Evolutionary conservation across 1,284 basidiomycete species (phyloP).

Genomic region (Irpex rosettiformis): DNA sequence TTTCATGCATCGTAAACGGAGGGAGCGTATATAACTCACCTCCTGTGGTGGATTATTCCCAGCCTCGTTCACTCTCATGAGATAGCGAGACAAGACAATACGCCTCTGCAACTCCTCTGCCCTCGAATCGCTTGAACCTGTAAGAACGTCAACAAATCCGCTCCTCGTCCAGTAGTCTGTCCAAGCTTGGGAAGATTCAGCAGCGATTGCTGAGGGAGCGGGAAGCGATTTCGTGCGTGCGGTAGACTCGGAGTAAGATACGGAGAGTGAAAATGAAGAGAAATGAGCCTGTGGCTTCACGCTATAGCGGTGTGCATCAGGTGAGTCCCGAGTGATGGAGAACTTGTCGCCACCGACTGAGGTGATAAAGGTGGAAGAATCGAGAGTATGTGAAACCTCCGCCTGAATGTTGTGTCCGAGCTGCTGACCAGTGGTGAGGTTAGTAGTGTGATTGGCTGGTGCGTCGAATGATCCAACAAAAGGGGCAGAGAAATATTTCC

Average conservation of each 20-base stretch:
- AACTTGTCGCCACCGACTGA: conserved; percentile 39
- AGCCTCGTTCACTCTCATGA: conserved; percentile 58
- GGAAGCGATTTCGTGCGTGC: conserved; percentile 19
- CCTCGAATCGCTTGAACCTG: conserved; percentile 44
- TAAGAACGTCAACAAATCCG: conserved; percentile 52
- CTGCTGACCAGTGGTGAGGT: conserved; percentile 22
- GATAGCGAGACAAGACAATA: conserved; percentile 53
- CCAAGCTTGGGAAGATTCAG: conserved; percentile 41
- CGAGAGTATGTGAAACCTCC: conserved; percentile 41
- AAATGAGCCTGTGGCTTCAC: conserved; percentile 24
- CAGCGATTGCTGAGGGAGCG: conserved; percentile 23
- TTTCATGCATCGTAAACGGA: background rate
- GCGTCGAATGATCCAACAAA: conserved; percentile 52
- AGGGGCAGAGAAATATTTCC: conserved; percentile 53
- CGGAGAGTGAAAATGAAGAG: conserved; percentile 31
- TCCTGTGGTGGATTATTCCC: conserved; percentile 56
- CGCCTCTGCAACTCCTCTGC: conserved; percentile 55
- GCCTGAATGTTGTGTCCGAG: conserved; percentile 28
- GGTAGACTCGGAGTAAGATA: conserved; percentile 33
- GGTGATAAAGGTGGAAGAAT: conserved; percentile 40
- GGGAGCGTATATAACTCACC: conserved; percentile 31
- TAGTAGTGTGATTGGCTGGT: conserved; percentile 46
- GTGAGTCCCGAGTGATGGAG: conserved; percentile 39
- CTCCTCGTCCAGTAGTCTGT: conserved; percentile 43
- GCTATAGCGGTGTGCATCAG: conserved; percentile 42